These are phyloP conservation scores for Echinosophora koreensis DNA, from an alignment of 306 rosid genomes.

Conservation along the genomic window DNA sequence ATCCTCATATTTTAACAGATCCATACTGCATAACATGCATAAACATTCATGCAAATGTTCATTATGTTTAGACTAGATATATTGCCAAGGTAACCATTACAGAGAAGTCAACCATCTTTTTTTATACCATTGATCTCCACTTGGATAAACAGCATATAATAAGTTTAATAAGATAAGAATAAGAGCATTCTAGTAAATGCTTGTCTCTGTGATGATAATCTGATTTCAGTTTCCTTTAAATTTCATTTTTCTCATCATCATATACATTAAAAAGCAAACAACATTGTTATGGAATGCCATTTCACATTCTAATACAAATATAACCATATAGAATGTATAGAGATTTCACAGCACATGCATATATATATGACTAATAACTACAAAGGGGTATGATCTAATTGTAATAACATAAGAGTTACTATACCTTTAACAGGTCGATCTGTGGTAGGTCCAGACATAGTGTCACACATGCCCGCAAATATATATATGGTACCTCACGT, in stretches of 20 bases:
- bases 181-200: background rate
- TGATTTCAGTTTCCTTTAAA: background rate
- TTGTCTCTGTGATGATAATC: background rate
- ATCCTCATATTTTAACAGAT: background rate
- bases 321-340: background rate
- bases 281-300: background rate
- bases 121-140: background rate
- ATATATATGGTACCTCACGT: constrained; percentile 37
- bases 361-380: background rate
- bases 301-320: background rate
- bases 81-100: background rate
- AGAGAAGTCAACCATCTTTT: background rate
- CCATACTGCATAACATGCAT: background rate
- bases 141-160: too few species aligned
- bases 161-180: too few species aligned
- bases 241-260: constrained; percentile 6
- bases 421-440: constrained; percentile 59
- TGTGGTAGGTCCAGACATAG: constrained; percentile 52
- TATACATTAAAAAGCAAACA: background rate
- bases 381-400: background rate
- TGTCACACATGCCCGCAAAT: constrained; percentile 67
- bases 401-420: constrained; percentile 37
- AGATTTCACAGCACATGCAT: background rate
- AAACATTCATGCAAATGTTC: background rate
- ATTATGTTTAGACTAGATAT: background rate